These are phyloP conservation scores for Spizellomyces sp. DNA, from an alignment of 192 early-diverging fungal species.

Conservation along the genomic window DNA sequence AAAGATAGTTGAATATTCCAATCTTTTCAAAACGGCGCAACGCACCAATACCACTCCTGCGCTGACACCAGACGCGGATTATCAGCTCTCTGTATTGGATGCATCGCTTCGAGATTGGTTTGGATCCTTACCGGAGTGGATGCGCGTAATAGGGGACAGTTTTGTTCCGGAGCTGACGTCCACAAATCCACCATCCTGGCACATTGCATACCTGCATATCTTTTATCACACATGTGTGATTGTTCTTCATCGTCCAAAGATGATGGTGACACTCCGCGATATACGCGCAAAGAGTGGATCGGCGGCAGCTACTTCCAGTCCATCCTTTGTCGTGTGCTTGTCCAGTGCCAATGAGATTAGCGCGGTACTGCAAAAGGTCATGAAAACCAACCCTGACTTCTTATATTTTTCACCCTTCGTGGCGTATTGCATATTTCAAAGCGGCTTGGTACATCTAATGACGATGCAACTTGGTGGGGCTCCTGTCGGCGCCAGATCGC, in stretches of 20 bases:
- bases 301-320: background rate
- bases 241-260: constrained; percentile 45
- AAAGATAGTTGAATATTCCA: constrained; percentile 44
- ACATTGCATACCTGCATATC: constrained; percentile 36
- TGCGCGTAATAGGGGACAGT: constrained; percentile 8
- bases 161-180: background rate
- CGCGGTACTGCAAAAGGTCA: constrained; percentile 12
- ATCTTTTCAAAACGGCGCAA: constrained; percentile 26
- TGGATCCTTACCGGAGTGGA: constrained; percentile 37
- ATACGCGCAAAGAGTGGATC: background rate
- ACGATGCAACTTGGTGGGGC: constrained; percentile 18
- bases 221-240: constrained; percentile 45
- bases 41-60: constrained; percentile 8
- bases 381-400: constrained; percentile 29
- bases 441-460: constrained; percentile 39
- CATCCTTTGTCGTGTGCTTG: constrained; percentile 28
- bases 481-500: background rate
- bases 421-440: constrained; percentile 40
- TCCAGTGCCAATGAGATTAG: constrained; percentile 25
- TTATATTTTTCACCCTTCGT: constrained; percentile 30
- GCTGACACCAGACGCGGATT: constrained; percentile 29
- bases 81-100: constrained; percentile 40
- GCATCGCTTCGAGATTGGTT: constrained; percentile 43
- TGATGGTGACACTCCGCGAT: constrained; percentile 26
- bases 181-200: constrained; percentile 17